Conservation (phyloP, 768 basidiomycete genomes). For the Sistotremastrum niveocremeum region DNA sequence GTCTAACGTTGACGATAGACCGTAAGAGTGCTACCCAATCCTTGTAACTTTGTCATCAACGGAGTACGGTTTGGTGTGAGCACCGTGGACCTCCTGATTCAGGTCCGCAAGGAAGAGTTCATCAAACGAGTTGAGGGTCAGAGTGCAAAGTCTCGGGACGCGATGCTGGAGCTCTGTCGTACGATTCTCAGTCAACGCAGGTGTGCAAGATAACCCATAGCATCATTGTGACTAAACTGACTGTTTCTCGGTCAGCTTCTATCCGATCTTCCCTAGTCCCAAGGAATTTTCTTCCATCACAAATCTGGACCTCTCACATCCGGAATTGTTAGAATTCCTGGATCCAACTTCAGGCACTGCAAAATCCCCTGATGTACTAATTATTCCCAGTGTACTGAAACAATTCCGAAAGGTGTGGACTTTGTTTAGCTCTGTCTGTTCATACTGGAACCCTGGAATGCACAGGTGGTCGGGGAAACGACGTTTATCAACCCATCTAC, state of each 20-base stretch:
- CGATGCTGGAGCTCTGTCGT: slow-evolving; percentile 66
- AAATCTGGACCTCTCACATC: slow-evolving; percentile 83
- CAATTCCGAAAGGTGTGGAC: slow-evolving; percentile 72
- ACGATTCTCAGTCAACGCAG: slow-evolving; percentile 80
- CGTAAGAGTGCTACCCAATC: slow-evolving; percentile 75
- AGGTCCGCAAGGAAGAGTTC: slow-evolving; percentile 75
- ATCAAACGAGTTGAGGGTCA: slow-evolving; percentile 49
- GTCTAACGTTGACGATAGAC: slow-evolving; percentile 31
- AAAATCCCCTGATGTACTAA: slow-evolving; percentile 66
- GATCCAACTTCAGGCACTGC: slow-evolving; percentile 21
- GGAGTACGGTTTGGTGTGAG: slow-evolving; percentile 64
- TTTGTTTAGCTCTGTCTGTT: not conserved
- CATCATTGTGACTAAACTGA: not conserved
- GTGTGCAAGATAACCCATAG: slow-evolving; percentile 24
- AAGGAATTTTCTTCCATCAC: slow-evolving; percentile 61
- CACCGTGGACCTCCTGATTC: slow-evolving; percentile 84
- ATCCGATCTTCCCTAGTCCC: slow-evolving; percentile 87
- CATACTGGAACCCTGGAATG: not conserved
- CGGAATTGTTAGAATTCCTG: slow-evolving; percentile 27
- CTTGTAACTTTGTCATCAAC: slow-evolving; percentile 74
- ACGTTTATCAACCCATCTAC: slow-evolving; percentile 79
- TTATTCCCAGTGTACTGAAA: slow-evolving; percentile 79
- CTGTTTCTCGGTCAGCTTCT: slow-evolving; percentile 48
- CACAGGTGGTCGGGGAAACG: slow-evolving; percentile 63
- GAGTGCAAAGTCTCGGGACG: slow-evolving; percentile 43